Base-by-base conservation (phyloP, 1,139 yeast species). In the Nakaseomyces sp. region DNA sequence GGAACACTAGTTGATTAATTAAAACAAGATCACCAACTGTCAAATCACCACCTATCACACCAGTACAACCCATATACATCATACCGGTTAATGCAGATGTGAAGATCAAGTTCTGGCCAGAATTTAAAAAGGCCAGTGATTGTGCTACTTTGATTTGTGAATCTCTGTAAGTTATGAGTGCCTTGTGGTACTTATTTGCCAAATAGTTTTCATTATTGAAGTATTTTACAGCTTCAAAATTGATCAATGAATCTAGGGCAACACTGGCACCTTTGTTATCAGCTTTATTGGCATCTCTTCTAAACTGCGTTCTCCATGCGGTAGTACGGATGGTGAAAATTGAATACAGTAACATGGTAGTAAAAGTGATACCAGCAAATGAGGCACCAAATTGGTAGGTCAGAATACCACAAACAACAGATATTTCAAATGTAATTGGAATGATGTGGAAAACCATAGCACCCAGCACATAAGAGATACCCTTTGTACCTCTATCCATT, bases 31-130 rank as follows among this genome's bases (percentile, higher is more conserved):
- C 98, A 51, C 99, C 99, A 15, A 93, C 97, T 1, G 94, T 82
- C 47, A 91, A 70, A 1, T 77, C 66, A 0, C 96, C 96, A 3
- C 75, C 66, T 10, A 88, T 79, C 12, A 91, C 94, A 25, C 97
- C 97, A 47, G 79, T 79, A 57, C 96, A 88, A n/a, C 96, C 97
- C 95, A 91, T 81, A 63, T 85, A 91, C 98, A 91, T 93, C 94
- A 93, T 91, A 1, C 82, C 88, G 1, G 98, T 91, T 53, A 93
- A 70, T 1, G 98, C 97, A 32, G 85, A 66, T 0, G 97, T 85
- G 65, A 93, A 91, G 25, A 91, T 91, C 44, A 88, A 61, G 61
- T 86, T 89, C 65, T 91, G 99, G 4, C 98, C 98, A 0, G 95
- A 74, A 56, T 91, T 91, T 51, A 91, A 71, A 58, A 76, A 88